Conservation (phyloP, 352 stramenopile species). For the Globisporangium acanthophoron region DNA sequence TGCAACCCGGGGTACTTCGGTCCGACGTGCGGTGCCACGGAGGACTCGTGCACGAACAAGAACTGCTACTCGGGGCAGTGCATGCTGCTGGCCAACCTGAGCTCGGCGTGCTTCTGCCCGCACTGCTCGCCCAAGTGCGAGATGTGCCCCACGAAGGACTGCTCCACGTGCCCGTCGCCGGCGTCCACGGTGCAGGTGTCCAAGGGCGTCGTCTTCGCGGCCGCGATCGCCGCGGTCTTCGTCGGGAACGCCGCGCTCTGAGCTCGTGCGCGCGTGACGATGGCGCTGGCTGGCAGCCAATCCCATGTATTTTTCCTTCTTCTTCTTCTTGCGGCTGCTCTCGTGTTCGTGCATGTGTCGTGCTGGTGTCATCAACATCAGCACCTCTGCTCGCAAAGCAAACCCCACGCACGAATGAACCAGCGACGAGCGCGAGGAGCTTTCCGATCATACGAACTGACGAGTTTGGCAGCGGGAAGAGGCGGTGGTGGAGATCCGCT, state of each 20-base stretch:
- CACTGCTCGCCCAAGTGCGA: slow-evolving; percentile 13
- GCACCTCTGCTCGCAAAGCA: too few relatives aligned
- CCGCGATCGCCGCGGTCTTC: slow-evolving; percentile 8
- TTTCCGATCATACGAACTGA: too few relatives aligned
- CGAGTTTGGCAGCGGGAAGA: too few relatives aligned
- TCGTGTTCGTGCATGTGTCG: neutral
- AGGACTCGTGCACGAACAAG: slow-evolving; percentile 23
- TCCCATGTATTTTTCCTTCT: neutral
- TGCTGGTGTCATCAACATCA: too few relatives aligned
- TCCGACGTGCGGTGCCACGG: slow-evolving; percentile 21
- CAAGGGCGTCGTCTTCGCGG: slow-evolving; percentile 13
- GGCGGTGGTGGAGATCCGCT: too few relatives aligned
- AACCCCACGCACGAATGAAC: too few relatives aligned
- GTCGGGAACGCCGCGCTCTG: slow-evolving; percentile 15
- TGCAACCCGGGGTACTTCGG: slow-evolving; percentile 27
- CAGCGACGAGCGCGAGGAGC: too few relatives aligned
- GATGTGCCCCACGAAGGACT: slow-evolving; percentile 18
- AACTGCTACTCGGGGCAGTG: slow-evolving; percentile 16
- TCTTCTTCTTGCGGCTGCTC: neutral
- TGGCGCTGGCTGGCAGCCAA: neutral
- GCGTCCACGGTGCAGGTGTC: slow-evolving; percentile 10
- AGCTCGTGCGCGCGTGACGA: neutral
- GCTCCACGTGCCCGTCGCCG: slow-evolving; percentile 15
- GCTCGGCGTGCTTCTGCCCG: slow-evolving; percentile 19
- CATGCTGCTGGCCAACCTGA: slow-evolving; percentile 15